Conservation (phyloP, 2,329 filamentous ascomycete genomes). For the Pestalotiopsis sp. region DNA sequence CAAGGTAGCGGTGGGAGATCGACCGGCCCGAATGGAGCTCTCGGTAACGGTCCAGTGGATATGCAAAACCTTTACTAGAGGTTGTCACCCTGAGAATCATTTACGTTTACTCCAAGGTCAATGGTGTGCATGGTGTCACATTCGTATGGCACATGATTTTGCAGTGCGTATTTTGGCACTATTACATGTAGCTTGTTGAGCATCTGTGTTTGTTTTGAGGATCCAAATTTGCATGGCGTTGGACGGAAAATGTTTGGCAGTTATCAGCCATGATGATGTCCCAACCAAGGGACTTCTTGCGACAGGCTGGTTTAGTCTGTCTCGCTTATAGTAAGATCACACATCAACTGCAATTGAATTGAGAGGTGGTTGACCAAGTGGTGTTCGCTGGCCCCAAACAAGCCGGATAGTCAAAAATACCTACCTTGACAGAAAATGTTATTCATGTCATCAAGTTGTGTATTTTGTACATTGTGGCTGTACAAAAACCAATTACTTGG, state of each 20-base stretch:
- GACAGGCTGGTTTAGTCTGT: neutral
- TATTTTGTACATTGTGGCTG: neutral
- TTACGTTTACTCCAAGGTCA: neutral
- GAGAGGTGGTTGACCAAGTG: too few species aligned
- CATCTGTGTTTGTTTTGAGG: neutral
- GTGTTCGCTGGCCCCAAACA: too few species aligned
- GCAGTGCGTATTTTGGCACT: neutral
- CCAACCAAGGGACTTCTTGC: neutral
- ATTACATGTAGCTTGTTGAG: neutral
- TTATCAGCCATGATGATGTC: neutral
- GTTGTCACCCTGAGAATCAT: neutral
- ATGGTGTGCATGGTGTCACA: neutral
- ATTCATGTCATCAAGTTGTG: neutral
- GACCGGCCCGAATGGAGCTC: constrained; percentile 17
- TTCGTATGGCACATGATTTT: neutral
- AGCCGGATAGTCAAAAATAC: neutral
- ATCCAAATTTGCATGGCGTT: constrained; percentile 7
- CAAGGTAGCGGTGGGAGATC: constrained; percentile 24
- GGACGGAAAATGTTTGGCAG: neutral
- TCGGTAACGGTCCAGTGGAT: constrained; percentile 28
- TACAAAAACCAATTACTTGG: neutral
- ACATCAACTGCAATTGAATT: neutral
- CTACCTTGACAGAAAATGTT: too few species aligned
- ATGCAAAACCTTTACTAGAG: constrained; percentile 44
- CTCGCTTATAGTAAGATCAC: neutral